phyloP scores from a whole-genome alignment of 495 filamentous ascomycete genomes.

The Penicillium riverlandense region DNA sequence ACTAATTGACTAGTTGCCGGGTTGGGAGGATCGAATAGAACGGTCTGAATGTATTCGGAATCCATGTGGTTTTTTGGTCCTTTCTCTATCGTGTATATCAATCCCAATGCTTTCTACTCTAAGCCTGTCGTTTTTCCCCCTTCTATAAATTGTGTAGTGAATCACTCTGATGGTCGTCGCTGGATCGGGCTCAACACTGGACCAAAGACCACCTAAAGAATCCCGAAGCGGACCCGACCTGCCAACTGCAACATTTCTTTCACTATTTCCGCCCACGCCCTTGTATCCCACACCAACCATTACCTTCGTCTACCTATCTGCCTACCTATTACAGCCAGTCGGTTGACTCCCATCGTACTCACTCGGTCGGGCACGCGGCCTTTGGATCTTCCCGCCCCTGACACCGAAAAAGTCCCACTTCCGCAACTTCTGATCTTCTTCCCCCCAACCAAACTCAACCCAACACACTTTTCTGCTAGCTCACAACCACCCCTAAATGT shows the following conservation, averaged over 20 bases:
- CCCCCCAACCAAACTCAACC: constrained; percentile 7
- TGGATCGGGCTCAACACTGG: too few relatives aligned
- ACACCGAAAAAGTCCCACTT: constrained; percentile 24
- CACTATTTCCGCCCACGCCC: neutral
- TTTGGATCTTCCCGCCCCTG: constrained; percentile 25
- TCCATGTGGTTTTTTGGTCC: constrained; percentile 34
- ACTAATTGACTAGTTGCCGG: constrained; percentile 31
- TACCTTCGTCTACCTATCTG: too few relatives aligned
- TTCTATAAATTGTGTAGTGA: neutral
- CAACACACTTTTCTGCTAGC: too few relatives aligned
- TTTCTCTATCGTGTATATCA: constrained; percentile 44
- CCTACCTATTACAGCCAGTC: too few relatives aligned
- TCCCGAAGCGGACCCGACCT: too few relatives aligned
- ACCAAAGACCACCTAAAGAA: too few relatives aligned
- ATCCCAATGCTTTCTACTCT: constrained; percentile 27
- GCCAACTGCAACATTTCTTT: too few relatives aligned
- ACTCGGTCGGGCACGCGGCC: constrained; percentile 6
- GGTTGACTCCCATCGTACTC: too few relatives aligned
- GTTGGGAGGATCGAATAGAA: constrained; percentile 30
- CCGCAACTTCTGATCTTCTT: constrained; percentile 12
- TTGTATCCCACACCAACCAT: neutral
- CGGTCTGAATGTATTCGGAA: constrained; percentile 9
- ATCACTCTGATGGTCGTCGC: too few relatives aligned
- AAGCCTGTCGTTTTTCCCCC: constrained; percentile 11
- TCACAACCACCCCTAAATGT: constrained; percentile 32